Evolutionary conservation across 2,329 filamentous ascomycete genomes (phyloP).

Genomic region (Coccinonectria pachysandricola): DNA sequence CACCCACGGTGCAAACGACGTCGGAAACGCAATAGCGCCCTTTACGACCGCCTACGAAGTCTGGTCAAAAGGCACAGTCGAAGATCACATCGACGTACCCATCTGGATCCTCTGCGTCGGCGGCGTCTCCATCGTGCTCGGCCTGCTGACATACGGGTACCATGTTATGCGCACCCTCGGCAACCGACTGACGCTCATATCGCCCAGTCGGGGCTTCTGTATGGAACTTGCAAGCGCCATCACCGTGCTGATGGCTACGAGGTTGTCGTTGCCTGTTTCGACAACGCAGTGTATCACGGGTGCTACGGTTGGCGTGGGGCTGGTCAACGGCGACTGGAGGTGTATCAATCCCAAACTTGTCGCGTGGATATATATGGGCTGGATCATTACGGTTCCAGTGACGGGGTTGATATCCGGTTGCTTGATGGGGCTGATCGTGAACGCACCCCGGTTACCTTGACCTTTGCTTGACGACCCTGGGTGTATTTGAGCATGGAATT

Average conservation of each 20-base stretch:
- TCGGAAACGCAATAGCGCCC: constrained; percentile 41
- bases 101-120: constrained; percentile 41
- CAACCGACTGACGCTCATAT: constrained; percentile 45
- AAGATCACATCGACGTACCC: constrained; percentile 29
- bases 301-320: constrained; percentile 40
- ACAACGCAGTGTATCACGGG: constrained; percentile 45
- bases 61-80: constrained; percentile 32
- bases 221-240: constrained; percentile 42
- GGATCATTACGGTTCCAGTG: constrained; percentile 41
- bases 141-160: constrained; percentile 52
- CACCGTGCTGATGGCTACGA: constrained; percentile 44
- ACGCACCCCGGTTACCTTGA: constrained; percentile 34
- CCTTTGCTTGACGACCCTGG: no score
- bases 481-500: constrained; percentile 2
- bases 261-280: constrained; percentile 38
- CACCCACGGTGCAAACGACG: constrained; percentile 47
- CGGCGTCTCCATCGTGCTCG: constrained; percentile 39
- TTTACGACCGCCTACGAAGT: constrained; percentile 42
- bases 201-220: constrained; percentile 40
- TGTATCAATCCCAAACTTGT: constrained; percentile 40
- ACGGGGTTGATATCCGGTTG: constrained; percentile 39
- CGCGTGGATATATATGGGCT: constrained; percentile 37
- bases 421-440: constrained; percentile 44
- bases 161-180: constrained; percentile 50
- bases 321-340: constrained; percentile 38